Conservation (phyloP, 306 rosid genomes). For the Casuarina glauca region DNA sequence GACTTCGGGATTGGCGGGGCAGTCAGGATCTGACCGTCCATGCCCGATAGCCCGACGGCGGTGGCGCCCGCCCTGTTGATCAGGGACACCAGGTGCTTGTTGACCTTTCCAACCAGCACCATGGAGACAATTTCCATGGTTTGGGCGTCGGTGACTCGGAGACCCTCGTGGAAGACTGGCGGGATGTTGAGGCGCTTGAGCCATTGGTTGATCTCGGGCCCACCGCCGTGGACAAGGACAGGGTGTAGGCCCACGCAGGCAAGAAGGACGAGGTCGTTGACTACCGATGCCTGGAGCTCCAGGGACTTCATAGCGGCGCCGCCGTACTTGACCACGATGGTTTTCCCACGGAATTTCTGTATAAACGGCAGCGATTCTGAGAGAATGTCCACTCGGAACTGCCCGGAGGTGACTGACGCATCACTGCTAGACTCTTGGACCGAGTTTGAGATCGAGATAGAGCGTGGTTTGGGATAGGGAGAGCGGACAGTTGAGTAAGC, state of each 20-base stretch:
- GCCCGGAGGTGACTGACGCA: conserved; percentile 45
- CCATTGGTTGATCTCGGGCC: conserved; percentile 92
- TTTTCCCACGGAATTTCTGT: conserved; percentile 89
- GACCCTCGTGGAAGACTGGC: conserved; percentile 82
- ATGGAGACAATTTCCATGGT: conserved; percentile 97
- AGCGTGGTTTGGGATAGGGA: conserved; percentile 10
- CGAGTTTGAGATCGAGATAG: conserved; percentile 32
- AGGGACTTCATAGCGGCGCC: conserved; percentile 95
- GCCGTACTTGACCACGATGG: conserved; percentile 89
- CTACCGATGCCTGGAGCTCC: conserved; percentile 77
- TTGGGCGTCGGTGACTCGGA: conserved; percentile 76
- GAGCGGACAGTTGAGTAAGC: conserved; percentile 20
- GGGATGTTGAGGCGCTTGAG: conserved; percentile 78
- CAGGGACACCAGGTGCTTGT: conserved; percentile 70
- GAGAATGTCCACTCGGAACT: conserved; percentile 88
- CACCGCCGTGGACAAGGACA: conserved; percentile 89
- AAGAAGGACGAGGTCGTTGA: conserved; percentile 91
- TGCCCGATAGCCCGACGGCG: conserved; percentile 84
- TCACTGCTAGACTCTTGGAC: neutral
- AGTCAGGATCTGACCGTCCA: conserved; percentile 72
- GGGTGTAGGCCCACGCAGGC: conserved; percentile 89
- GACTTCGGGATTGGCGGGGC: conserved; percentile 79
- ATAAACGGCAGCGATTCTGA: conserved; percentile 93
- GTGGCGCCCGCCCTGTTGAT: conserved; percentile 80
- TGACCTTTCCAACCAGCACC: conserved; percentile 90